A percentile compares a stretch with the other conserved stretches of the same genome.
Conservation (phyloP, 2,329 filamentous ascomycete genomes). For the Aspergillus aculeatinus region DNA sequence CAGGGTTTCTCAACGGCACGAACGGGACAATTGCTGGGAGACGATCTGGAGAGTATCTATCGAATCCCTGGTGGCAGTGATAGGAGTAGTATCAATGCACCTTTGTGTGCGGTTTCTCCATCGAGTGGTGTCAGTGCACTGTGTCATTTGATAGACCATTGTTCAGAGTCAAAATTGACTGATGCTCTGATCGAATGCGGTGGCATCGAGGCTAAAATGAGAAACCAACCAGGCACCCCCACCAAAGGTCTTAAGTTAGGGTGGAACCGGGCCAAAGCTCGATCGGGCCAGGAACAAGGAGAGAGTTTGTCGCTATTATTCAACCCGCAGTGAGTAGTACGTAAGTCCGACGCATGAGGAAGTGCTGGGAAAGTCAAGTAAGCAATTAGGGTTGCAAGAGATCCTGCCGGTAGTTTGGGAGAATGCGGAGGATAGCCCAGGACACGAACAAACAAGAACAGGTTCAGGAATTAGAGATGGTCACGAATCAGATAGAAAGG, state of each 20-base stretch:
- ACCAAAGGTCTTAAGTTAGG: neutral
- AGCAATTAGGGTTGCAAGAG: neutral
- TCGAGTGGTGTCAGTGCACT: slow-evolving; percentile 6
- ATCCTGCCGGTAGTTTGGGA: neutral
- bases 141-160: slow-evolving; percentile 2
- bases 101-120: neutral
- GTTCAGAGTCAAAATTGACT: neutral
- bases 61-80: neutral
- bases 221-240: neutral
- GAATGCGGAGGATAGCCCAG: neutral
- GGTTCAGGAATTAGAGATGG: neutral
- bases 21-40: neutral
- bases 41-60: neutral
- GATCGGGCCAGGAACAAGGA: neutral
- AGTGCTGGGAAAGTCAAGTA: neutral
- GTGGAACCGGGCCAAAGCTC: neutral
- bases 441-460: neutral
- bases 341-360: neutral
- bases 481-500: neutral
- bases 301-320: neutral
- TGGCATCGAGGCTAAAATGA: neutral
- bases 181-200: neutral
- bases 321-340: neutral
- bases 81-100: neutral
- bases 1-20: slow-evolving; percentile 8